A percentile compares a stretch with the other conserved stretches of the same genome.
Evolutionary conservation across 257 asterid genomes (phyloP).

Genomic region (Verbena officinalis): DNA sequence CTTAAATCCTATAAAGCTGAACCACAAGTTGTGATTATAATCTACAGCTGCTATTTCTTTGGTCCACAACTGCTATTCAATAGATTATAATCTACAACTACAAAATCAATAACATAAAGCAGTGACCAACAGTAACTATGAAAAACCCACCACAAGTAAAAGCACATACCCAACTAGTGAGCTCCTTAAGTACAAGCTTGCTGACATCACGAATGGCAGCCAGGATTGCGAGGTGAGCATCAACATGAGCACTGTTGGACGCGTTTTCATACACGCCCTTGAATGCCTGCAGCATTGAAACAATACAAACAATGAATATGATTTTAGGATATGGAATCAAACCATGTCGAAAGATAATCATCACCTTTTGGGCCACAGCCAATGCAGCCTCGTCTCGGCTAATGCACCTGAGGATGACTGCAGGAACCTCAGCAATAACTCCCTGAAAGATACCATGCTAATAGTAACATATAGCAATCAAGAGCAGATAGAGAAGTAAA

Average conservation of each 20-base stretch:
- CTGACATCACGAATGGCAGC: slow-evolving; percentile 92
- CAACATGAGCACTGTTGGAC: slow-evolving; percentile 65
- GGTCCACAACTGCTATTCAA: too few relatives aligned
- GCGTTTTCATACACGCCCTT: slow-evolving; percentile 90
- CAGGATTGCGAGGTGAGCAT: slow-evolving; percentile 83
- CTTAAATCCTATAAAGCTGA: too few relatives aligned
- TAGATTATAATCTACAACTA: too few relatives aligned
- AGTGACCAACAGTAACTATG: too few relatives aligned
- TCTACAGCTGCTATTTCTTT: too few relatives aligned
- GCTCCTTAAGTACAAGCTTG: slow-evolving; percentile 97
- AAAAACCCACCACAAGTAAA: too few relatives aligned
- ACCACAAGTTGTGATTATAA: too few relatives aligned
- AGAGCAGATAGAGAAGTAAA: slow-evolving; percentile 11
- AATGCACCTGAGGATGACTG: slow-evolving; percentile 78
- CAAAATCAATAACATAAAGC: too few relatives aligned
- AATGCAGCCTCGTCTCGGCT: slow-evolving; percentile 97
- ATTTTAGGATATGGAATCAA: slow-evolving; percentile 14
- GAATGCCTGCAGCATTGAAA: slow-evolving; percentile 61
- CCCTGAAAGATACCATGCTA: slow-evolving; percentile 49
- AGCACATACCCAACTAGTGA: slow-evolving; percentile 91
- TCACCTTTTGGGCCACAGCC: slow-evolving; percentile 97
- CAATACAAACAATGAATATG: slow-evolving; percentile 14
- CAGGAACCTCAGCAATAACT: slow-evolving; percentile 89
- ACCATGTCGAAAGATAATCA: slow-evolving; percentile 7
- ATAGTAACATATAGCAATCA: slow-evolving; percentile 1